phyloP scores from a whole-genome alignment of 2,329 filamentous ascomycete genomes.

The Aspergillus proliferans region DNA sequence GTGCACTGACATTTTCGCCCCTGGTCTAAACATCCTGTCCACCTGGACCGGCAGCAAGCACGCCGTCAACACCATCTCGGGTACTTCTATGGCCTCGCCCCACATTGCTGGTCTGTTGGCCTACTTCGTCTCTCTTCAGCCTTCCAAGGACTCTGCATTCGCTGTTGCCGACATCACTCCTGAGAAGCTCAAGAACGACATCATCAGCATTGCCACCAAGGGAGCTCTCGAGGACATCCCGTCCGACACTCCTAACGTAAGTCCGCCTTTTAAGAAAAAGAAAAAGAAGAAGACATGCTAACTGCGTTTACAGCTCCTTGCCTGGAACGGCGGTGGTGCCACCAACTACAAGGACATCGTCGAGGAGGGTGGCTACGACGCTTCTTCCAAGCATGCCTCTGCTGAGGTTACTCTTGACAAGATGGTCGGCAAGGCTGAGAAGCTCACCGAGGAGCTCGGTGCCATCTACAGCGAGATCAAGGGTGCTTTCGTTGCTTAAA shows the following conservation, averaged over 20 bases:
- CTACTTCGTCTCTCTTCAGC: conserved; percentile 97
- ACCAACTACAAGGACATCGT: conserved; percentile 86
- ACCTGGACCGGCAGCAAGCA: conserved; percentile 98
- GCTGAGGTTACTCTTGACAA: conserved; percentile 34
- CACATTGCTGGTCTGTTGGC: conserved; percentile 94
- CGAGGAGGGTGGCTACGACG: conserved; percentile 64
- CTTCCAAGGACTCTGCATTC: conserved; percentile 81
- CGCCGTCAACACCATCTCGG: conserved; percentile 97
- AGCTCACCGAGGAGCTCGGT: conserved; percentile 41
- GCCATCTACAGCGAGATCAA: conserved; percentile 40
- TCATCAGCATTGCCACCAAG: conserved; percentile 76
- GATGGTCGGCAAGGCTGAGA: conserved; percentile 45
- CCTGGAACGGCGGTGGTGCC: conserved; percentile 96
- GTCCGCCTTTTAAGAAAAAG: conserved; percentile 16
- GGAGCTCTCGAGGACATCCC: conserved; percentile 76
- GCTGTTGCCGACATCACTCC: conserved; percentile 84
- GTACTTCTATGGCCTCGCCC: conserved; percentile 98
- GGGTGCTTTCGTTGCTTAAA: conserved; percentile 38
- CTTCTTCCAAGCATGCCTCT: conserved; percentile 22
- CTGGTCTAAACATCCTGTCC: conserved; percentile 91
- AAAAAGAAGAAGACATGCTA: conserved; percentile 12
- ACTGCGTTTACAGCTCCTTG: conserved; percentile 57
- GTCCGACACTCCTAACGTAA: conserved; percentile 73
- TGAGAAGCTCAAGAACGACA: conserved; percentile 83
- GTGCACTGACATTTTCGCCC: conserved; percentile 99